Evolutionary conservation across 257 asterid species (phyloP).

Genomic region (Echium plantagineum): DNA sequence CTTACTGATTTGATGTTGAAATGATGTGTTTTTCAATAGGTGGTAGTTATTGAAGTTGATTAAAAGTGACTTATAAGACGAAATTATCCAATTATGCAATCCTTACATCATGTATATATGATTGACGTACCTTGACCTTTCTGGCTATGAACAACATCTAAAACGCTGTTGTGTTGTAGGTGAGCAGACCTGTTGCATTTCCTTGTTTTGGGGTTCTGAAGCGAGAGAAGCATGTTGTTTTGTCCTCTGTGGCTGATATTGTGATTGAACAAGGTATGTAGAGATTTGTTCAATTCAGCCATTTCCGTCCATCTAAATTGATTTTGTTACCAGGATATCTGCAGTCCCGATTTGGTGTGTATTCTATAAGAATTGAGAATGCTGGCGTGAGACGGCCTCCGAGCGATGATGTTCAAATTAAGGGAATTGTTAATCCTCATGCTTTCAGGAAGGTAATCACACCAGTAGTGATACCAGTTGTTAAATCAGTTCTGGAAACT

Average conservation of each 20-base stretch:
- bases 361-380: conserved; percentile 61
- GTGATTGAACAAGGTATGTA: conserved; percentile 58
- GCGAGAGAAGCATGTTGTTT: conserved; percentile 51
- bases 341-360: conserved; percentile 53
- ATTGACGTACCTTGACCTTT: too few relatives aligned
- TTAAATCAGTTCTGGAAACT: not conserved
- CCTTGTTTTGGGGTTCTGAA: conserved; percentile 62
- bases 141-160: not conserved
- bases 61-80: too few relatives aligned
- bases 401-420: conserved; percentile 60
- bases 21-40: too few relatives aligned
- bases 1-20: too few relatives aligned
- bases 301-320: not conserved
- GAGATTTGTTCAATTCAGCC: not conserved
- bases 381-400: conserved; percentile 67
- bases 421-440: conserved; percentile 54
- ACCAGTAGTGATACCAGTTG: not conserved
- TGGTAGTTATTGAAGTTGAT: too few relatives aligned
- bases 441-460: conserved; percentile 52
- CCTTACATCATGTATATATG: too few relatives aligned
- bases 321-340: conserved; percentile 40
- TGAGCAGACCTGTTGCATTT: conserved; percentile 48
- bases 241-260: conserved; percentile 60
- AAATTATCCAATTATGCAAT: too few relatives aligned
- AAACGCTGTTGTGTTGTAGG: conserved; percentile 26